These are phyloP conservation scores for Vitis riparia DNA, from an alignment of 164 flowering plant species.

Conservation along the genomic window DNA sequence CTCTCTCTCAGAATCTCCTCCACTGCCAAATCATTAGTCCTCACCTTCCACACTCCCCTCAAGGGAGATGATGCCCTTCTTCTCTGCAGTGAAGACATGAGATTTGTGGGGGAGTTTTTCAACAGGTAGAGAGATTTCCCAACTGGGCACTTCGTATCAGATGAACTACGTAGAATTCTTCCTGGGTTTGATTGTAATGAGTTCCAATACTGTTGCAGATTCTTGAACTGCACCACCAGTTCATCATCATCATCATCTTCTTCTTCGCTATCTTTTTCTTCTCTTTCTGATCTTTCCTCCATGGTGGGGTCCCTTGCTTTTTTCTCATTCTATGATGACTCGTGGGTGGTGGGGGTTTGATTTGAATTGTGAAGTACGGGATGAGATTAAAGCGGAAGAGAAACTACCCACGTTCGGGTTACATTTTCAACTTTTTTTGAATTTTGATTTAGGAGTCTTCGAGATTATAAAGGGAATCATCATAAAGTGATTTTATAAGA, in stretches of 20 bases:
- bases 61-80: conserved; percentile 4
- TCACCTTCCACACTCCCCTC: conserved; percentile 28
- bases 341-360: background rate
- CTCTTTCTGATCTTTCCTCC: conserved; percentile 3
- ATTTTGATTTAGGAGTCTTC: background rate
- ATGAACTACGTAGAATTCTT: background rate
- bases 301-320: conserved; percentile 9
- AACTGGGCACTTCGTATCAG: background rate
- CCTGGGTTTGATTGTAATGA: conserved; percentile 14
- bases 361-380: background rate
- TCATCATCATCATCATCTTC: conserved; percentile 4
- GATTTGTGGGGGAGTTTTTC: conserved; percentile 34
- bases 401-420: conserved; percentile 22
- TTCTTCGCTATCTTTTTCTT: conserved; percentile 3
- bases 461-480: background rate
- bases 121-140: conserved; percentile 1
- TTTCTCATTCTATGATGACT: background rate
- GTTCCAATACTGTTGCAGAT: conserved; percentile 36
- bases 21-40: conserved; percentile 34
- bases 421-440: background rate
- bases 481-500: background rate
- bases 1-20: conserved; percentile 36
- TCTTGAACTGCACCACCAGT: conserved; percentile 22
- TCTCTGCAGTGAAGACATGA: conserved; percentile 37
- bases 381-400: conserved; percentile 17